Evolutionary conservation across 2,329 filamentous ascomycete species (phyloP).

Genomic region (Aureobasidium mangrovei): DNA sequence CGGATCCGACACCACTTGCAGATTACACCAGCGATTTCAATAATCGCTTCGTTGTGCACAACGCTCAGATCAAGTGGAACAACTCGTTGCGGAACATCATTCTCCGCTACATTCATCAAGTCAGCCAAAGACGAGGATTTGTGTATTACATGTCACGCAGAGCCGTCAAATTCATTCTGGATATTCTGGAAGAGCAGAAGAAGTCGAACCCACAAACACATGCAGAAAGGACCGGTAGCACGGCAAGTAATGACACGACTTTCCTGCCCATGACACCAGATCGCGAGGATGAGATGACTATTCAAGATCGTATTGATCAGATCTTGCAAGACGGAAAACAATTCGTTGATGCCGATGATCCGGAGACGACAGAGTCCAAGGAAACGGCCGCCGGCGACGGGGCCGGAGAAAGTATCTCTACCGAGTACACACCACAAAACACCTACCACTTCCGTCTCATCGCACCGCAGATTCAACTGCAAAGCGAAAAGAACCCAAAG

Average conservation of each 20-base stretch:
- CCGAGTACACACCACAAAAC: slow-evolving; percentile 83
- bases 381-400: slow-evolving; percentile 24
- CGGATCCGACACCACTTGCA: slow-evolving; percentile 47
- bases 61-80: slow-evolving; percentile 97
- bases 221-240: slow-evolving; percentile 1
- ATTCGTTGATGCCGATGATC: slow-evolving; percentile 66
- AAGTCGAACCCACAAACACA: slow-evolving; percentile 49
- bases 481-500: slow-evolving; percentile 96
- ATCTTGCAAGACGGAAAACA: slow-evolving; percentile 76
- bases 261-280: slow-evolving; percentile 29
- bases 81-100: slow-evolving; percentile 94
- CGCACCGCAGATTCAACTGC: slow-evolving; percentile 92
- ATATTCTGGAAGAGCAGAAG: slow-evolving; percentile 90
- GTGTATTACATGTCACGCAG: slow-evolving; percentile 95
- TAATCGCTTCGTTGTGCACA: slow-evolving; percentile 97
- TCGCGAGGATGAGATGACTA: slow-evolving; percentile 54
- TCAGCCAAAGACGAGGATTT: slow-evolving; percentile 89
- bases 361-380: slow-evolving; percentile 27
- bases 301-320: slow-evolving; percentile 79
- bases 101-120: slow-evolving; percentile 92
- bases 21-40: slow-evolving; percentile 94
- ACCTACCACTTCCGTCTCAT: slow-evolving; percentile 93
- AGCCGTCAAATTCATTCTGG: slow-evolving; percentile 94
- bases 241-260: neutral
- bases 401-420: slow-evolving; percentile 65